phyloP scores from a whole-genome alignment of 352 stramenopile genomes.

The Globisporangium cederbergense region DNA sequence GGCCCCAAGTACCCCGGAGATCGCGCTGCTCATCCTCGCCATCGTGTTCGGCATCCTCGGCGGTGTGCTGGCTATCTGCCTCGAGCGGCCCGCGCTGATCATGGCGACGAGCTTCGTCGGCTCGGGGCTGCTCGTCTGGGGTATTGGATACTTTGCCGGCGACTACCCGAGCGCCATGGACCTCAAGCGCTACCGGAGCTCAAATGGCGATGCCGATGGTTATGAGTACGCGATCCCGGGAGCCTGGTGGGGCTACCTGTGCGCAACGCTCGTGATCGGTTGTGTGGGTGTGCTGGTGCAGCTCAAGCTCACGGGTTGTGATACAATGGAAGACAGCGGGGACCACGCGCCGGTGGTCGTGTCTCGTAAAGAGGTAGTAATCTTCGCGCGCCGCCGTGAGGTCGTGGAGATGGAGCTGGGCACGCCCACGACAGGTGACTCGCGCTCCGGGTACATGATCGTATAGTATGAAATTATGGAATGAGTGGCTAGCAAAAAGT shows the following conservation, averaged over 20 bases:
- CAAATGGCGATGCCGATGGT: constrained; percentile 21
- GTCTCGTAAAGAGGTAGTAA: constrained; percentile 8
- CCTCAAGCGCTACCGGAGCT: constrained; percentile 34
- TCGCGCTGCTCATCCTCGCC: constrained; percentile 36
- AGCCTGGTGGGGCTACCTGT: constrained; percentile 54
- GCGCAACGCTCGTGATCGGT: constrained; percentile 37
- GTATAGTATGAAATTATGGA: not conserved
- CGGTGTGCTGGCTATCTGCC: constrained; percentile 37
- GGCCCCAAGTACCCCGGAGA: constrained; percentile 42
- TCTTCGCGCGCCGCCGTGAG: constrained; percentile 1
- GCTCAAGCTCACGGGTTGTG: constrained; percentile 22
- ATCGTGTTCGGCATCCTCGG: constrained; percentile 42
- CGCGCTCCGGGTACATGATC: constrained; percentile 2
- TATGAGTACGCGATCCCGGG: constrained; percentile 44
- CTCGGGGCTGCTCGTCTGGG: constrained; percentile 37
- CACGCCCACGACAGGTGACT: not conserved
- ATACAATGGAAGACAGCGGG: not conserved
- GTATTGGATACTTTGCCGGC: constrained; percentile 60
- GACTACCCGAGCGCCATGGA: constrained; percentile 39
- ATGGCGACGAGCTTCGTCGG: constrained; percentile 58
- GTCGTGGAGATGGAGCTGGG: constrained; percentile 6
- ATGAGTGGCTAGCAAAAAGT: not conserved
- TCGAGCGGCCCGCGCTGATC: constrained; percentile 50
- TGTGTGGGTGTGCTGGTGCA: constrained; percentile 36
- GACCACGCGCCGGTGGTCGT: not conserved